phyloP scores from a whole-genome alignment of 2,329 filamentous ascomycete species.

The Nemania sp. region DNA sequence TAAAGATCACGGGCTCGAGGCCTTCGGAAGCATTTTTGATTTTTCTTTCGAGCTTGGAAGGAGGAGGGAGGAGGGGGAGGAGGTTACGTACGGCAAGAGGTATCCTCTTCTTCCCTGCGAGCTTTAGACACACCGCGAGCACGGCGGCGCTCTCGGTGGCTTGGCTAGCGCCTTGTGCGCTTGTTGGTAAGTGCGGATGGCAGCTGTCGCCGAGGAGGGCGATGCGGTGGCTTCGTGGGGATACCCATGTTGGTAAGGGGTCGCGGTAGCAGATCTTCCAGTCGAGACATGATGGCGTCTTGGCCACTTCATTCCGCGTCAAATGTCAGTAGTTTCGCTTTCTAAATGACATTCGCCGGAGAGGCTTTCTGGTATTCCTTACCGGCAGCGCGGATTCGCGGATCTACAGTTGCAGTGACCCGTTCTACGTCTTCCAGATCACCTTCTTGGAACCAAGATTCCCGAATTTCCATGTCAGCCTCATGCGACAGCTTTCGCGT shows the following conservation, averaged over 20 bases:
- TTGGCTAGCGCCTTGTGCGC: constrained; percentile 65
- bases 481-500: constrained; percentile 58
- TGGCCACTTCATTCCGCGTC: constrained; percentile 52
- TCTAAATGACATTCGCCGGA: background rate
- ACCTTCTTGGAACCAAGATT: constrained; percentile 62
- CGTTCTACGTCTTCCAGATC: constrained; percentile 58
- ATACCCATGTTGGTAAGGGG: constrained; percentile 65
- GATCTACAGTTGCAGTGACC: constrained; percentile 55
- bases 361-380: background rate
- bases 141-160: constrained; percentile 65
- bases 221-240: constrained; percentile 59
- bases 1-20: background rate
- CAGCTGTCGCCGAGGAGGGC: constrained; percentile 66
- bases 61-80: too few relatives aligned
- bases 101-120: constrained; percentile 57
- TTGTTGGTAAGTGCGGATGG: constrained; percentile 66
- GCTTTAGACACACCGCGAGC: constrained; percentile 58
- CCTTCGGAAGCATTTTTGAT: background rate
- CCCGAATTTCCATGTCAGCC: constrained; percentile 58
- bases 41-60: too few relatives aligned
- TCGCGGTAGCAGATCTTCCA: constrained; percentile 68
- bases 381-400: constrained; percentile 57
- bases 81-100: constrained; percentile 53
- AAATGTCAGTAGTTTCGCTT: constrained; percentile 4
- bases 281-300: constrained; percentile 60